A percentile compares a stretch with the other conserved stretches of the same genome.
phyloP scores from a whole-genome alignment of 331 rosid species.

The Quercus phellos region DNA sequence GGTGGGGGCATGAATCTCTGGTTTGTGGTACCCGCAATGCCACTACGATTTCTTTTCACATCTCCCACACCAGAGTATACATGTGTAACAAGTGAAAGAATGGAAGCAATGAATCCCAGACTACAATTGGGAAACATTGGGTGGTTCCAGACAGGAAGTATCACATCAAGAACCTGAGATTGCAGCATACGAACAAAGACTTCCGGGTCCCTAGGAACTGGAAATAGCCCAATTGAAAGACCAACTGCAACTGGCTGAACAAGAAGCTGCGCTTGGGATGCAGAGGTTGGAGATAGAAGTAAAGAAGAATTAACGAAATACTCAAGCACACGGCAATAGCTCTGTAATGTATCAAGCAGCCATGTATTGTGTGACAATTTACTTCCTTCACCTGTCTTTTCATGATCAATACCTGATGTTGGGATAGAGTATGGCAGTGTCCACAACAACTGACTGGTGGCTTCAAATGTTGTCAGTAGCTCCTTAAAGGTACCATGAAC shows the following conservation, averaged over 20 bases:
- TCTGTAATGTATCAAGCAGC: constrained; percentile 88
- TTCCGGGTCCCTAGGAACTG: constrained; percentile 98
- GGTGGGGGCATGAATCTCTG: constrained; percentile 80
- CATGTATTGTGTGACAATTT: constrained; percentile 64
- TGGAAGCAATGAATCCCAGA: constrained; percentile 78
- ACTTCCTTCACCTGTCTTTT: constrained; percentile 60
- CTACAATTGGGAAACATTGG: constrained; percentile 70
- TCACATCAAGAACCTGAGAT: constrained; percentile 86
- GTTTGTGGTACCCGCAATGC: constrained; percentile 60
- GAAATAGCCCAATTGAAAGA: constrained; percentile 90
- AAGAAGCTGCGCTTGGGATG: constrained; percentile 90
- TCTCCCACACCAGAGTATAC: constrained; percentile 97
- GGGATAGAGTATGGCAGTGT: constrained; percentile 61
- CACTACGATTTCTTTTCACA: constrained; percentile 72
- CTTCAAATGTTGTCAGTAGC: constrained; percentile 85
- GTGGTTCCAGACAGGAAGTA: constrained; percentile 90
- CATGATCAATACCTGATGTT: constrained; percentile 48
- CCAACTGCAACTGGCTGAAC: constrained; percentile 97
- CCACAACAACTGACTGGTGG: constrained; percentile 97
- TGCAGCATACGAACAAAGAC: constrained; percentile 93
- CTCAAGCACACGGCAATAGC: constrained; percentile 82
- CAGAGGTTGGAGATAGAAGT: constrained; percentile 74
- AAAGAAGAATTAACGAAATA: constrained; percentile 89
- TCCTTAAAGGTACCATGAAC: constrained; percentile 93
- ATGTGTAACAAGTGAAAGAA: constrained; percentile 80